These are phyloP conservation scores for Extremus antarcticus DNA, from an alignment of 495 filamentous ascomycete genomes.

Conservation along the genomic window DNA sequence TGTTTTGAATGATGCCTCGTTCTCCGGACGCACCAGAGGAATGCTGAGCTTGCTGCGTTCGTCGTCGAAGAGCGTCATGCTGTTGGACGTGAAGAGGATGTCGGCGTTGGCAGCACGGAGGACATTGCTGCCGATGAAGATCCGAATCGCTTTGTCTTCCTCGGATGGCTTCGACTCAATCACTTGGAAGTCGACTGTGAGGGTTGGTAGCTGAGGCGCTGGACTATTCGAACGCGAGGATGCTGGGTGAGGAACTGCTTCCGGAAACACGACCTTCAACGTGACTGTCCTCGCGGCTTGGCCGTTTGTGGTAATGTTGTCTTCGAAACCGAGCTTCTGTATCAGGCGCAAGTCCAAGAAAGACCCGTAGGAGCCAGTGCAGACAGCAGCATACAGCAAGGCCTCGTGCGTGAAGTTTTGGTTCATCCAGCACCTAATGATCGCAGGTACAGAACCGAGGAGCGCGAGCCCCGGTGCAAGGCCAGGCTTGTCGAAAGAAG, in stretches of 20 bases:
- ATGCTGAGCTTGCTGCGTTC: constrained; percentile 82
- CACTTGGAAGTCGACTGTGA: constrained; percentile 70
- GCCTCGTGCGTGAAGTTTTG: constrained; percentile 75
- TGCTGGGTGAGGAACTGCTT: constrained; percentile 69
- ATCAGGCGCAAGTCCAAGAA: constrained; percentile 62
- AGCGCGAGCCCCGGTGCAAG: constrained; percentile 74
- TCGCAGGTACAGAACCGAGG: constrained; percentile 76
- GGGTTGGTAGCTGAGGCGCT: constrained; percentile 63
- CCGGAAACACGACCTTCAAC: constrained; percentile 75
- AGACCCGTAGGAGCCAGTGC: constrained; percentile 82
- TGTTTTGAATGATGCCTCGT: constrained; percentile 66
- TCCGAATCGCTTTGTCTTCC: constrained; percentile 26
- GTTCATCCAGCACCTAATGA: constrained; percentile 91
- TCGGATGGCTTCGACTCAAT: constrained; percentile 40
- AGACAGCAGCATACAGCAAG: constrained; percentile 82
- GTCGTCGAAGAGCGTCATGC: constrained; percentile 74
- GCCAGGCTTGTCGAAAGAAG: constrained; percentile 53
- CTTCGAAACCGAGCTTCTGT: constrained; percentile 55
- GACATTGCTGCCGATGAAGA: constrained; percentile 51
- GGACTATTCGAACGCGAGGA: constrained; percentile 64
- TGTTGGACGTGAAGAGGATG: constrained; percentile 82
- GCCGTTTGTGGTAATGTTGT: constrained; percentile 49
- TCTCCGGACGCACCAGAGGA: constrained; percentile 87
- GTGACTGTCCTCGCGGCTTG: constrained; percentile 56
- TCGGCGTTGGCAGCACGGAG: constrained; percentile 82